These are phyloP conservation scores for Besnoitia besnoiti DNA, from an alignment of 169 alveolate species.

Conservation along the genomic window DNA sequence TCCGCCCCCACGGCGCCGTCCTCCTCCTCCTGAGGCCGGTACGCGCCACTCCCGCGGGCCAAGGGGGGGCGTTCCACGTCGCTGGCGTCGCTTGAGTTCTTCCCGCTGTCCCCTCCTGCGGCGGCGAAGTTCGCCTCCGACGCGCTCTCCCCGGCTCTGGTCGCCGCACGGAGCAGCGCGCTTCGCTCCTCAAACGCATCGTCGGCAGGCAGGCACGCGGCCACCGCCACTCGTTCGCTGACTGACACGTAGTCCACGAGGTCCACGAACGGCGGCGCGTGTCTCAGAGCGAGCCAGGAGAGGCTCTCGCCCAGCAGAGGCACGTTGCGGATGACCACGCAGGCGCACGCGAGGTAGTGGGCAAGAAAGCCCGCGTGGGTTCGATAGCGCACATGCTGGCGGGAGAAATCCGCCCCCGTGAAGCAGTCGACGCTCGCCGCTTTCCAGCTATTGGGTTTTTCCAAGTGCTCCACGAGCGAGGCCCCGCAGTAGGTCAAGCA, in stretches of 20 bases:
- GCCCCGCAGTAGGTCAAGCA: slow-evolving; percentile 50
- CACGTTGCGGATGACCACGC: slow-evolving; percentile 49
- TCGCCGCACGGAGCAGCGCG: neutral
- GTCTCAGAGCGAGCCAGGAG: neutral
- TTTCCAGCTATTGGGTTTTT: slow-evolving; percentile 51
- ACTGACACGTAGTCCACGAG: slow-evolving; percentile 24
- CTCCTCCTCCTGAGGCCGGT: neutral
- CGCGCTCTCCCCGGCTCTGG: neutral
- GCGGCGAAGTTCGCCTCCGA: neutral
- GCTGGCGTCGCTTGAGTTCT: no score
- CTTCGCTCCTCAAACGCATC: neutral
- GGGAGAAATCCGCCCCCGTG: slow-evolving; percentile 32
- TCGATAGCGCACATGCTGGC: slow-evolving; percentile 50
- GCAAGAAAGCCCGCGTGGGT: slow-evolving; percentile 49
- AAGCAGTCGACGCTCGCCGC: slow-evolving; percentile 64
- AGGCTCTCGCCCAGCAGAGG: neutral
- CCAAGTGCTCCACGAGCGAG: slow-evolving; percentile 39
- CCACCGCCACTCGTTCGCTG: neutral
- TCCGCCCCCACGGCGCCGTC: neutral
- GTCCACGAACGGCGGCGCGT: neutral
- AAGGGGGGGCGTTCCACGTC: neutral
- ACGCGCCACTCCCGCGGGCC: neutral
- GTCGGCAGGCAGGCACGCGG: neutral
- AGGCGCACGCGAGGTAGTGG: slow-evolving; percentile 52
- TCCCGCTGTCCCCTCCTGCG: neutral